Base-by-base conservation (phyloP, 179 eudicot genomes). In the Heliamphora pulchella region DNA sequence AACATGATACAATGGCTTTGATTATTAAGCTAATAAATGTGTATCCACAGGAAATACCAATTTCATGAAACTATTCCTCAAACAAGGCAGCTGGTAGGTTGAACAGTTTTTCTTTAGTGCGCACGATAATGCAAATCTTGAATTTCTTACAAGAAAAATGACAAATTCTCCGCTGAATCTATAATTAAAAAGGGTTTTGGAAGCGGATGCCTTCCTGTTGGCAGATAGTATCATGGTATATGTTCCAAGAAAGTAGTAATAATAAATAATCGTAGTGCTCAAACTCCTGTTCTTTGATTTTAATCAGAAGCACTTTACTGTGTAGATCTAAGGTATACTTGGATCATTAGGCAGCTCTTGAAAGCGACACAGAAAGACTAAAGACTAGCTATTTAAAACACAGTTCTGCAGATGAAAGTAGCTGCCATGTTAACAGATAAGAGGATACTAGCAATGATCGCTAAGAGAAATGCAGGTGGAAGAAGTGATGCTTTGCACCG, bases 401-500 rank as follows among this genome's bases (percentile, higher is more conserved):
- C 43, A 22, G 5, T 44, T n/a, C n/a, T n/a, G n/a, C n/a, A n/a
- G n/a, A n/a, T n/a, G n/a, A n/a, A n/a, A n/a, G n/a, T n/a, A n/a
- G n/a, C n/a, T n/a, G n/a, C n/a, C n/a, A n/a, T n/a, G n/a, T n/a
- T n/a, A n/a, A n/a, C n/a, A n/a, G n/a, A n/a, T n/a, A n/a, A n/a
- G n/a, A n/a, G n/a, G n/a, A n/a, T n/a, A n/a, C n/a, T n/a, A n/a
- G n/a, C n/a, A n/a, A n/a, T n/a, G n/a, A n/a, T n/a, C n/a, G n/a
- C n/a, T n/a, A n/a, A n/a, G n/a, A n/a, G n/a, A n/a, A n/a, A n/a
- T n/a, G n/a, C n/a, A n/a, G n/a, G n/a, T 7, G 10, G 99, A 98
- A 1, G 98, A 94, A 68, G 89, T 96, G 11, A 65, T 94, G 17
- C 86, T 96, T 10, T 84, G 89, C 8, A 97, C 99, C 20, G 99